Evolutionary conservation across 371 early-diverging fungal genomes (phyloP).

Genomic region (Rhizopus arrhizus): DNA sequence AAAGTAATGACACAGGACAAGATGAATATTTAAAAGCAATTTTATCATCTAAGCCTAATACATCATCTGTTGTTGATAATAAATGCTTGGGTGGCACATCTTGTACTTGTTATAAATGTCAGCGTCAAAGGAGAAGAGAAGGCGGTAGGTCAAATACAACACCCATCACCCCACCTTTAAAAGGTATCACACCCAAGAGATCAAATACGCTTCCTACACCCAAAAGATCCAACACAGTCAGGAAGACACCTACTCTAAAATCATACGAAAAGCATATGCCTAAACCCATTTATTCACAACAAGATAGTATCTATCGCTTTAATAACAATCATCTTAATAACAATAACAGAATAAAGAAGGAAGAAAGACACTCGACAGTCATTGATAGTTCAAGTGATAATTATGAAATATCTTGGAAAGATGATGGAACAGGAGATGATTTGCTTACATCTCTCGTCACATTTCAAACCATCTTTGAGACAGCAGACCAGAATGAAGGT

Average conservation of each 20-base stretch:
- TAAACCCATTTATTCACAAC: conserved; percentile 35
- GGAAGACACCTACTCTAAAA: conserved; percentile 46
- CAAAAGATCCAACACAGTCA: conserved; percentile 26
- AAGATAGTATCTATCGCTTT: conserved; percentile 48
- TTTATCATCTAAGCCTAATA: conserved; percentile 14
- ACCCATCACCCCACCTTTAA: not conserved
- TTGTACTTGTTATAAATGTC: conserved; percentile 51
- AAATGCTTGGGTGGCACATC: conserved; percentile 21
- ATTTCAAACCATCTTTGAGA: conserved; percentile 45
- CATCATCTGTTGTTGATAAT: conserved; percentile 8
- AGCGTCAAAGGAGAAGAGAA: conserved; percentile 47
- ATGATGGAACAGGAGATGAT: conserved; percentile 47
- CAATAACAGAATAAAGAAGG: not conserved
- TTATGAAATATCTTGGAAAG: conserved; percentile 52
- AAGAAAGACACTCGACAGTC: not conserved
- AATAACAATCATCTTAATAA: not conserved
- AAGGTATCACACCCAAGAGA: conserved; percentile 10
- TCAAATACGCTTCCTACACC: conserved; percentile 2
- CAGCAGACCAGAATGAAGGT: conserved; percentile 36
- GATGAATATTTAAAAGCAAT: conserved; percentile 31
- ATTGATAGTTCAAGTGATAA: conserved; percentile 14
- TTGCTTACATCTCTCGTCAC: conserved; percentile 40
- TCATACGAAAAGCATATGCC: conserved; percentile 49
- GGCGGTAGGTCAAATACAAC: conserved; percentile 15
- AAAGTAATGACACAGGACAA: conserved; percentile 7